phyloP scores from a whole-genome alignment of 2,329 filamentous ascomycete genomes.

The Stromatinia cepivora region DNA sequence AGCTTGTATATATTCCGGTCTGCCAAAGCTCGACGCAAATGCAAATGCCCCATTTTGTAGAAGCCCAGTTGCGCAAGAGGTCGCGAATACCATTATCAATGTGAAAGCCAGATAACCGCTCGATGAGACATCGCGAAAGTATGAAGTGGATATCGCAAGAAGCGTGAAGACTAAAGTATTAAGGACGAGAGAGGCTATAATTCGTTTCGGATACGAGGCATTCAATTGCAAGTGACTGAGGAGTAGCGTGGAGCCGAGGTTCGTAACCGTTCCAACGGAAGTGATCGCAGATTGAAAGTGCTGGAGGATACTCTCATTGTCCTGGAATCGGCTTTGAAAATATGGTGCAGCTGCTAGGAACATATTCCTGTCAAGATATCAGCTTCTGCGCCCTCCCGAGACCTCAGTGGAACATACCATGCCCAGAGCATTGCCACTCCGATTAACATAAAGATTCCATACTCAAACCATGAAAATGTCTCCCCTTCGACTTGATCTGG shows the following conservation, averaged over 20 bases:
- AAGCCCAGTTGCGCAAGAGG: conserved; percentile 77
- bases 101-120: conserved; percentile 76
- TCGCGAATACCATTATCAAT: conserved; percentile 76
- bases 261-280: conserved; percentile 81
- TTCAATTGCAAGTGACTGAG: conserved; percentile 77
- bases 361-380: conserved; percentile 73
- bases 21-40: conserved; percentile 81
- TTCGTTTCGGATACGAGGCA: conserved; percentile 86
- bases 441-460: conserved; percentile 78
- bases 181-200: conserved; percentile 72
- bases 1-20: conserved; percentile 88
- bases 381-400: conserved; percentile 21
- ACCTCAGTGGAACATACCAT: conserved; percentile 62
- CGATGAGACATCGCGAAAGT: conserved; percentile 63
- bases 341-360: conserved; percentile 94
- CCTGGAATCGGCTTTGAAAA: conserved; percentile 78
- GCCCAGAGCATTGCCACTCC: conserved; percentile 97
- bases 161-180: conserved; percentile 76
- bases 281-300: conserved; percentile 91
- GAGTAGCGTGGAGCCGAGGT: conserved; percentile 72
- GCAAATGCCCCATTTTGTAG: conserved; percentile 95
- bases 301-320: conserved; percentile 67
- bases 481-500: conserved; percentile 35
- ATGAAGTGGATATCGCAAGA: conserved; percentile 75
- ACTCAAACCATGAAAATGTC: conserved; percentile 82